phyloP scores from a whole-genome alignment of 768 basidiomycete genomes.

The Mycena belliarum region DNA sequence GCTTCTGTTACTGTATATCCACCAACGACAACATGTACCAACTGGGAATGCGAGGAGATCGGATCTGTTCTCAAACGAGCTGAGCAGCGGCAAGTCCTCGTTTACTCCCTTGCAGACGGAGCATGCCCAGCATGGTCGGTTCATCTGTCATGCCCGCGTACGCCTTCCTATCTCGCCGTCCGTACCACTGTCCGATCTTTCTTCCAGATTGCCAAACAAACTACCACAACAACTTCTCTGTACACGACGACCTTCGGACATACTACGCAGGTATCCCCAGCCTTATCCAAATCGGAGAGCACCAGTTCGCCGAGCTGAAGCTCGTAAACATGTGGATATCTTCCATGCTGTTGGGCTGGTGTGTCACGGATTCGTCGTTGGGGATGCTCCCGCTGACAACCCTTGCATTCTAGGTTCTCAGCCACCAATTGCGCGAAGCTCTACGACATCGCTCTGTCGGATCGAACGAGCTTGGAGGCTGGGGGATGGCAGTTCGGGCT shows the following conservation, averaged over 20 bases:
- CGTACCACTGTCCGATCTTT: no score
- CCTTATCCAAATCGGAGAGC: constrained; percentile 12
- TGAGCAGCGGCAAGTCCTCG: neutral
- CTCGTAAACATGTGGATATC: constrained; percentile 20
- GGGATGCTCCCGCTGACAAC: neutral
- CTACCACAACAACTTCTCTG: neutral
- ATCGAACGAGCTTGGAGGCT: constrained; percentile 6
- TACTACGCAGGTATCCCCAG: neutral
- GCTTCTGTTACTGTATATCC: neutral
- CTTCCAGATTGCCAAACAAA: neutral
- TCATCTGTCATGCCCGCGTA: neutral
- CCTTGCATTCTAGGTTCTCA: constrained; percentile 5
- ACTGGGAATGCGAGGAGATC: neutral
- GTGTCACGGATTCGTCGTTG: neutral
- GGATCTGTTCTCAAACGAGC: neutral
- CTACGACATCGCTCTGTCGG: constrained; percentile 19
- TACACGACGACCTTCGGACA: neutral
- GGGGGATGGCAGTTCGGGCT: constrained; percentile 26
- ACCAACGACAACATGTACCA: neutral
- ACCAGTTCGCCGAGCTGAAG: constrained; percentile 27
- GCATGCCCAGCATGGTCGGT: neutral
- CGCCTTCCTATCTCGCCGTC: no score
- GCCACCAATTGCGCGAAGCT: constrained; percentile 20
- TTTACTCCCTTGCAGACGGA: neutral
- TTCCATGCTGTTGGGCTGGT: constrained; percentile 27